Evolutionary conservation across 306 rosid genomes (phyloP).

Genomic region (Datisca glomerata): DNA sequence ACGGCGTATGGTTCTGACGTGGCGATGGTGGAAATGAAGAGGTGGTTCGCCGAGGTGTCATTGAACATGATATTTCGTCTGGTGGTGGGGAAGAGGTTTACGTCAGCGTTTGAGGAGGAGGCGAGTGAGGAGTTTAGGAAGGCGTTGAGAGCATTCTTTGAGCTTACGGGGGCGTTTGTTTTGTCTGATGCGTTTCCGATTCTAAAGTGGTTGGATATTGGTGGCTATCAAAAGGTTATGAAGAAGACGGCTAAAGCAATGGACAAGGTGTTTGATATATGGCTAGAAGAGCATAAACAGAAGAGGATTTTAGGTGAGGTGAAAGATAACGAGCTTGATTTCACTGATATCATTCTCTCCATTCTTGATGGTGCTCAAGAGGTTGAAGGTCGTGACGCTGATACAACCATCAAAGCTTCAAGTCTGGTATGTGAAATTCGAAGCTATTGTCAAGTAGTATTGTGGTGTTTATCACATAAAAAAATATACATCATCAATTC

Average conservation of each 20-base stretch:
- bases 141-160: conserved; percentile 6
- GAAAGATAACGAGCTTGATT: conserved; percentile 7
- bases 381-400: neutral
- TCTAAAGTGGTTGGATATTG: conserved; percentile 22
- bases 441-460: no score
- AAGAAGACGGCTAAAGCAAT: conserved; percentile 9
- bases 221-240: conserved; percentile 21
- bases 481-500: neutral
- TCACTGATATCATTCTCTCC: conserved; percentile 17
- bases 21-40: conserved; percentile 12
- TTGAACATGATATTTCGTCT: conserved; percentile 10
- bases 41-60: conserved; percentile 12
- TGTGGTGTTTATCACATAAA: no score
- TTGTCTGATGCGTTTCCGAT: conserved; percentile 12
- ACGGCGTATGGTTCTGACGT: neutral
- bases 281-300: conserved; percentile 17
- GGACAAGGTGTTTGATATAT: neutral
- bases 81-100: conserved; percentile 12
- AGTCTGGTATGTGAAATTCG: conserved; percentile 19
- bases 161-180: conserved; percentile 1
- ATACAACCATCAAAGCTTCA: conserved; percentile 14
- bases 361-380: neutral
- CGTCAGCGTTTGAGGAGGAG: neutral
- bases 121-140: neutral
- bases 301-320: neutral